Base-by-base conservation (phyloP, 2,329 filamentous ascomycete genomes). In the Ophiostoma angusticollis region DNA sequence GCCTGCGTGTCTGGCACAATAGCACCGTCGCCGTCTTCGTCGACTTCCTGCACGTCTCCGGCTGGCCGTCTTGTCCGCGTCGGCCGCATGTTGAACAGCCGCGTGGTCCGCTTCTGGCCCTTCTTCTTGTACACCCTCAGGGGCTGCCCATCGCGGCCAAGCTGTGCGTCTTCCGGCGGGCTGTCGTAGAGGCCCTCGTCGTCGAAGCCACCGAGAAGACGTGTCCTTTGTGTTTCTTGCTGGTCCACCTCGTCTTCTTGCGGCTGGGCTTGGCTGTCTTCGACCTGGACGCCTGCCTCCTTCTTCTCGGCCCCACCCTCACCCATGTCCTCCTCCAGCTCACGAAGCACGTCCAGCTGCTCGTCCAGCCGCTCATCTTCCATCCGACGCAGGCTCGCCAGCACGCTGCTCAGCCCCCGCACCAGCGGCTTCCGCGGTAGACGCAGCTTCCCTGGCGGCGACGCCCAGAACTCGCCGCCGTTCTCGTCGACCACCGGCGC, bases 71-170 rank as follows among this genome's bases (percentile, higher is more conserved):
- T 70, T 6, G 55, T 53, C 40, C 62, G 55, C 1, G 59, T 67
- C 2, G 73, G 74, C 45, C 61, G 66, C 62, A 80, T 83, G 43
- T 78, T 85, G 40, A 72, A 67, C 34, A 68, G 64, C 45, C 78
- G 67, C 3, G 84, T 89, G 40, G 82, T 84, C 44, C 84, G 68
- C 64, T 91, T 91, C 54, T 83, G 72, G 0, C 82, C 83, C 63
- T 83, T 84, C 70, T 91, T 91, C 67, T 87, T 89, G 64, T 72
- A 89, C 2, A 73, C 58, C 39, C 68, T 72, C 27, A 76, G 55
- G 3, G 76, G 76, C 45, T 71, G 65, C 2, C 75, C 75, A 49
- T 74, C 61, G n/a, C 63, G 64, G 8, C 34, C 38, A 4, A 54
- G 53, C 0, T 63, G 59, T n/a, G n/a, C n/a, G 2, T 70, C 68